Base-by-base conservation (phyloP, 75 land plant genomes). In the Pinus taeda region DNA sequence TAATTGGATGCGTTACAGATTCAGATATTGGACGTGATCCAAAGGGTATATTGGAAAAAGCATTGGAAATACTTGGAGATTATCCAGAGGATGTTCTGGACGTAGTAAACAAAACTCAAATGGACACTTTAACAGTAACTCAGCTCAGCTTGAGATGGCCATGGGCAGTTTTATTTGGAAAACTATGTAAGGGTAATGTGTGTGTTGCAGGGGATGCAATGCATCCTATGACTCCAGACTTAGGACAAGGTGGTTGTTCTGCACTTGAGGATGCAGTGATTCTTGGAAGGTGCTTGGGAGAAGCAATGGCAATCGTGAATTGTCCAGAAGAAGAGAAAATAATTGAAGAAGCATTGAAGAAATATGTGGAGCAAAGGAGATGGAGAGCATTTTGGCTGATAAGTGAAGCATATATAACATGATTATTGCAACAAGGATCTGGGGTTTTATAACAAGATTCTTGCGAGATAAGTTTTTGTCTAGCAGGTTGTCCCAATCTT, bases 191-290 rank as follows among this genome's bases (percentile, higher is more conserved):
- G 45, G 85, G 75, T 4, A 84, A 83, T 39, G 91, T 86, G 5
- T 87, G 90, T 61, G 82, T 95, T 15, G 62, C 21, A 5, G 98
- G 98, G 3, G 98, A 86, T 80, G 88, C 87, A 53, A 57, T 85
- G 76, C 88, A 86, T 58, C 85, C 87, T 4, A 87, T 88, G 79
- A 83, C 83, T n/a, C 92, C 92, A n/a, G 85, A 83, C 60, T 78
- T 90, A 11, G 88, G 82, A n/a, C 92, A 88, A 64, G 92, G 90
- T 12, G 92, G 88, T 24, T 85, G 91, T 57, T 62, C 74, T 36
- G 80, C 85, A 17, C 60, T 88, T 70, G 92, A 90, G 76, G 92
- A 90, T 77, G 90, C 89, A 5, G 83, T 90, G 24, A 71, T 88
- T 24, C 82, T 90, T 17, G 88, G 84, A 11, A 75, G 85, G 57